These are phyloP conservation scores for Beta vulgaris DNA, from an alignment of 148 eudicot genomes.

Conservation along the genomic window DNA sequence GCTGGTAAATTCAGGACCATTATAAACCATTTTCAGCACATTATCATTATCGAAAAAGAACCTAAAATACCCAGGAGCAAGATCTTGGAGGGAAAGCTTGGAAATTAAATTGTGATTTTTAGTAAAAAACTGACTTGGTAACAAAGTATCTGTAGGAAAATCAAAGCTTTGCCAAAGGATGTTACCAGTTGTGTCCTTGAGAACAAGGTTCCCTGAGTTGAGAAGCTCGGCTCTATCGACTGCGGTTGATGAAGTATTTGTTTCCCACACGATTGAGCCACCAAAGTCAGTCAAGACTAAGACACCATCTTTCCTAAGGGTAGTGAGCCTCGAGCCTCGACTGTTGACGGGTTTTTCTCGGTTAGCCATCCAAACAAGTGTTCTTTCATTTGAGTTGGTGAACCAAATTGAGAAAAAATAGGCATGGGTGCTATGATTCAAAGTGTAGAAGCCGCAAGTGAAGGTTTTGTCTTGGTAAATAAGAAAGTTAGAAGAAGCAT, in stretches of 20 bases:
- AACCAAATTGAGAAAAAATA: slow-evolving; percentile 42
- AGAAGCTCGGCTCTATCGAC: slow-evolving; percentile 24
- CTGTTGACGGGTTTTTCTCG: slow-evolving; percentile 47
- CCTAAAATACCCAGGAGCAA: slow-evolving; percentile 39
- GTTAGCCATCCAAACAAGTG: slow-evolving; percentile 56
- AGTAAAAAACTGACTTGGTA: slow-evolving; percentile 39
- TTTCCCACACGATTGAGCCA: slow-evolving; percentile 33
- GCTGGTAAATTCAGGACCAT: slow-evolving; percentile 30
- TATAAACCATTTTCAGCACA: slow-evolving; percentile 27
- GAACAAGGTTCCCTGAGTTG: slow-evolving; percentile 28
- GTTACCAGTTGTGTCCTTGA: slow-evolving; percentile 5
- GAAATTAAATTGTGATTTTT: slow-evolving; percentile 27
- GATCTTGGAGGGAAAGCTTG: slow-evolving; percentile 24
- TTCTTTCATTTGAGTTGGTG: slow-evolving; percentile 19
- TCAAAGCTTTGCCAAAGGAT: slow-evolving; percentile 39
- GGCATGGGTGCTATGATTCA: slow-evolving; percentile 26
- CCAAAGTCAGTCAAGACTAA: slow-evolving; percentile 37
- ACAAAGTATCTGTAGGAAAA: slow-evolving; percentile 43
- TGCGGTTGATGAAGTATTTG: slow-evolving; percentile 14
- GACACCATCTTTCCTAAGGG: slow-evolving; percentile 34
- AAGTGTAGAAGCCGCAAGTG: slow-evolving; percentile 39
- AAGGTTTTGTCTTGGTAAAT: slow-evolving; percentile 30
- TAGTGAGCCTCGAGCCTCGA: slow-evolving; percentile 32
- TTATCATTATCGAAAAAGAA: slow-evolving; percentile 36
- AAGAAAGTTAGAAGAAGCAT: slow-evolving; percentile 14